Base-by-base conservation (phyloP, 2,329 filamentous ascomycete genomes). In the Sporothrix humicola region DNA sequence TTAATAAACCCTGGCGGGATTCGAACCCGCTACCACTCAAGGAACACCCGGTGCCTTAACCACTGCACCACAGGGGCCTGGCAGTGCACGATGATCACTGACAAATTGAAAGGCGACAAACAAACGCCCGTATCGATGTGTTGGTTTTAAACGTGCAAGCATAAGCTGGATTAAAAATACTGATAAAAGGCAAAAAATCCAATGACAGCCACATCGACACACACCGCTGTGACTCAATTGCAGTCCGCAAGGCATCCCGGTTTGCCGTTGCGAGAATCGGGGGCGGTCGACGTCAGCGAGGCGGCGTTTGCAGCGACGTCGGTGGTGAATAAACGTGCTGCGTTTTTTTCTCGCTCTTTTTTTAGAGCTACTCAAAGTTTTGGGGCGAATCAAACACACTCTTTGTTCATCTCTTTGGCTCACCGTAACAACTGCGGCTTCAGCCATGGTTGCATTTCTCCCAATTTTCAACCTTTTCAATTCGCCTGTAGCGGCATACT, bases 201-300 rank as follows among this genome's bases (percentile, higher is more conserved):
- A 23, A 12, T 23, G n/a, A 15, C 26, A 26, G 13, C 56, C 17
- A 15, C 13, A 5, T 20, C 12, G 12, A 7, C n/a, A 48, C 61
- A 26, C 48, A 68, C 26, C 46, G 65, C 48, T 37, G 65, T 68
- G 65, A 68, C 23, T 68, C 65, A 68, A 68, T 46, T 23, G 20
- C 17, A 37, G 23, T 46, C 20, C 37, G 31, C 68, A 70, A 46
- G 37, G n/a, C 37, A 44, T 58, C 31, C 52, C 68, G n/a, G 20
- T 50, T 50, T 61, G 15, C 69, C 56, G 69, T 17, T 71, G 69
- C 69, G 69, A 71, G 42, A 50, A 71, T 71, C 69, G 69, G 69
- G 37, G 54, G 56, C 42, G 12, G 42, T 15, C 54, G 23, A 59
- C 13, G 56, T 37, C 69, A 48, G 56, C 44, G 44, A 61, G 23